phyloP scores from a whole-genome alignment of 495 filamentous ascomycete species.

The Alectoria sarmentosa region DNA sequence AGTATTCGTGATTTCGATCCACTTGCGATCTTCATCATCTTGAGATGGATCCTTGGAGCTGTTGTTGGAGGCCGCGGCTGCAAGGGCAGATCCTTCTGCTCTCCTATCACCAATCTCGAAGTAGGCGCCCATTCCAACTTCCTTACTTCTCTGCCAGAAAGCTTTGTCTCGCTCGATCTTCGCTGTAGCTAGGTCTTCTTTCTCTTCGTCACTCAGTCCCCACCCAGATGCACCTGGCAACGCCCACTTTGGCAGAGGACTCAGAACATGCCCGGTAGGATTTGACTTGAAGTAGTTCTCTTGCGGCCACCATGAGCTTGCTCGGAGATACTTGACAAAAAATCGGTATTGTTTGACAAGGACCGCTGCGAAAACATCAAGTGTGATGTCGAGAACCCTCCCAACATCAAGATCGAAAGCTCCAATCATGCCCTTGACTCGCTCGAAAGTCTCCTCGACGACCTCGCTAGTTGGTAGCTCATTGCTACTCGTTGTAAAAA shows the following conservation, averaged over 20 bases:
- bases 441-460: constrained; percentile 63
- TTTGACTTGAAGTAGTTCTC: constrained; percentile 30
- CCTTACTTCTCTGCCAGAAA: constrained; percentile 78
- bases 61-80: constrained; percentile 33
- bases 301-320: constrained; percentile 96
- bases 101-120: constrained; percentile 65
- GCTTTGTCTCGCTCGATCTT: constrained; percentile 57
- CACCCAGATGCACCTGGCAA: constrained; percentile 56
- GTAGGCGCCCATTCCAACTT: constrained; percentile 72
- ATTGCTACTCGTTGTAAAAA: constrained; percentile 69
- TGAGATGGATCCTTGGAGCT: constrained; percentile 35
- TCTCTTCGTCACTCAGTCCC: constrained; percentile 57
- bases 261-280: constrained; percentile 29
- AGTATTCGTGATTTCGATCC: constrained; percentile 73
- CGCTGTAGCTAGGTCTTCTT: constrained; percentile 39
- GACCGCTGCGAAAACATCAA: constrained; percentile 81
- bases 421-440: constrained; percentile 84
- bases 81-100: constrained; percentile 36
- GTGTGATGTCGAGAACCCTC: constrained; percentile 82
- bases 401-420: constrained; percentile 93
- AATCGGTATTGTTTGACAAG: constrained; percentile 82
- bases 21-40: constrained; percentile 50
- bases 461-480: constrained; percentile 55
- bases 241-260: constrained; percentile 74
- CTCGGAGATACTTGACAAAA: constrained; percentile 82